Percentiles rank a stretch among this genome's conserved stretches.
Conservation (phyloP, 441 rosid species). For the Syzygium malaccense region DNA sequence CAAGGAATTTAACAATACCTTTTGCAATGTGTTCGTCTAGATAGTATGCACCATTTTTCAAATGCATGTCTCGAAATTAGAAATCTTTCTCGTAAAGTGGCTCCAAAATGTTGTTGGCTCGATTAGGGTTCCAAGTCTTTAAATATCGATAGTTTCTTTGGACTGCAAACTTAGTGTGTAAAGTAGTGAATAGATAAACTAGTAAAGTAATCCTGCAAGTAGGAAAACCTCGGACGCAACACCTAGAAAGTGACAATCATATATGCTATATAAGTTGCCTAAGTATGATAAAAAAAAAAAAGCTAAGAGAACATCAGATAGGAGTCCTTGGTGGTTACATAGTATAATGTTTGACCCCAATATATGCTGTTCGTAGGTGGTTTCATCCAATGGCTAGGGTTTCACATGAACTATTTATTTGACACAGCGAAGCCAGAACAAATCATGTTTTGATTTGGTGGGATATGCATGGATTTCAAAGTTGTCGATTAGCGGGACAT, state of each 20-base stretch:
- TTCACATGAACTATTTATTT: neutral
- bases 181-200: neutral
- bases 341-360: neutral
- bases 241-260: neutral
- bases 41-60: neutral
- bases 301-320: neutral
- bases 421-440: neutral
- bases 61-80: neutral
- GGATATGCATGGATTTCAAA: neutral
- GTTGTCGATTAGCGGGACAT: neutral
- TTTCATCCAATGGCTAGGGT: neutral
- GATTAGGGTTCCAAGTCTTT: neutral
- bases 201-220: neutral
- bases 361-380: neutral
- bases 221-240: neutral
- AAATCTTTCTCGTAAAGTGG: neutral
- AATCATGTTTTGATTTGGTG: neutral
- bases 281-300: neutral
- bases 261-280: neutral
- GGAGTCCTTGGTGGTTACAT: neutral
- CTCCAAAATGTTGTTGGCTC: neutral
- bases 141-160: neutral
- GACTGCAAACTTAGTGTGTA: neutral
- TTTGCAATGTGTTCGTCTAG: no score
- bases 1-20: neutral